phyloP scores from a whole-genome alignment of 2,329 filamentous ascomycete species.

The Fusarium austroafricanum region DNA sequence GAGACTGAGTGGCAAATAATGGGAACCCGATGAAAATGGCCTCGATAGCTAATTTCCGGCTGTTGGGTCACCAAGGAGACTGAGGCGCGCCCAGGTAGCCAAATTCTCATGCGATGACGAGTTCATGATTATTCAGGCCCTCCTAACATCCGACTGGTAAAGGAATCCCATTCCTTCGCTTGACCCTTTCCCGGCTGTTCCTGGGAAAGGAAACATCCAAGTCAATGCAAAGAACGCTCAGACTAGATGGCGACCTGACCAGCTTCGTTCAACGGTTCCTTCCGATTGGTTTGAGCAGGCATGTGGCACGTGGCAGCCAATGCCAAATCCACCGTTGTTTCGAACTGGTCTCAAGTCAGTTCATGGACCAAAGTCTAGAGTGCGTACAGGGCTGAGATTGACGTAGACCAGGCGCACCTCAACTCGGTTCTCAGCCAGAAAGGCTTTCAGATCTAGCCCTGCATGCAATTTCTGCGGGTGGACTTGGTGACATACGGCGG shows the following conservation, averaged over 20 bases:
- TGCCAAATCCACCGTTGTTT: slow-evolving; percentile 42
- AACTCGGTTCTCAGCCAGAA: slow-evolving; percentile 4
- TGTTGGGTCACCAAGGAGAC: neutral
- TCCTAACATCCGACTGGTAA: neutral
- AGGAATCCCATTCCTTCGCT: neutral
- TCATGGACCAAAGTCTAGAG: slow-evolving; percentile 18
- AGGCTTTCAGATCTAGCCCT: slow-evolving; percentile 11
- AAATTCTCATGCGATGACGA: slow-evolving; percentile 3
- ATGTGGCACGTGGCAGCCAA: slow-evolving; percentile 43
- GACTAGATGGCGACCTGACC: slow-evolving; percentile 6
- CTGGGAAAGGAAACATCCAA: neutral
- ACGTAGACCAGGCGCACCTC: slow-evolving; percentile 19
- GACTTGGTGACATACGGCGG: slow-evolving; percentile 7
- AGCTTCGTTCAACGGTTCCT: slow-evolving; percentile 5
- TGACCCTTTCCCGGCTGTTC: neutral
- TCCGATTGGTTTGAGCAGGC: slow-evolving; percentile 40
- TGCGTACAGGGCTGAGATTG: slow-evolving; percentile 20
- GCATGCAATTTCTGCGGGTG: slow-evolving; percentile 8
- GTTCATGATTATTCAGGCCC: neutral
- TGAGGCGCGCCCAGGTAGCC: neutral
- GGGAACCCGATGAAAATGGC: neutral
- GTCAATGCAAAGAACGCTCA: slow-evolving; percentile 12
- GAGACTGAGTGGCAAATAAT: neutral
- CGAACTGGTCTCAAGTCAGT: slow-evolving; percentile 45
- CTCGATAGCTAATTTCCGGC: neutral